Conservation (phyloP, 176 grass and related monocot species). For the Zoysia pacifica region DNA sequence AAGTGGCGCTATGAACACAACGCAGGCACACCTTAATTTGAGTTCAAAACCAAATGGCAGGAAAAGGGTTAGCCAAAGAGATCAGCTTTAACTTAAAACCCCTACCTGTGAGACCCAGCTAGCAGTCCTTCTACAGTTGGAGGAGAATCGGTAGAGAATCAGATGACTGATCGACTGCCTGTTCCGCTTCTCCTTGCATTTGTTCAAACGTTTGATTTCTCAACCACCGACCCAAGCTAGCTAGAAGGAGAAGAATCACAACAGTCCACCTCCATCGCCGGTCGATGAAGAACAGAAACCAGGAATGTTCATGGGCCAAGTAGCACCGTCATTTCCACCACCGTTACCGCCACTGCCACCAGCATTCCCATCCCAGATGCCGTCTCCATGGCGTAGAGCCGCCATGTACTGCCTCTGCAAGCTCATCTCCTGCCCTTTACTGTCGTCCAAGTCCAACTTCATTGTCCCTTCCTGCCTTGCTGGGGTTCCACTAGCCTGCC, state of each 20-base stretch:
- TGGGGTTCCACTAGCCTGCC: conserved; percentile 27
- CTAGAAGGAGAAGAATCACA: conserved; percentile 24
- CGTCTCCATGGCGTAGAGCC: conserved; percentile 47
- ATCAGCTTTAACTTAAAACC: conserved; percentile 45
- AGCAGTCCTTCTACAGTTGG: conserved; percentile 35
- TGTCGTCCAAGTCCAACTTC: conserved; percentile 56
- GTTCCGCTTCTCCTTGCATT: conserved; percentile 13
- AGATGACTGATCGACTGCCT: not conserved
- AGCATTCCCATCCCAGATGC: conserved; percentile 45
- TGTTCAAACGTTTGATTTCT: conserved; percentile 15
- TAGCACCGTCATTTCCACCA: conserved; percentile 26
- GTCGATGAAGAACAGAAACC: conserved; percentile 66
- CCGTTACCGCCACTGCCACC: conserved; percentile 15
- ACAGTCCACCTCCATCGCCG: conserved; percentile 32
- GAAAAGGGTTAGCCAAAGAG: conserved; percentile 40
- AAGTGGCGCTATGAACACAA: conserved; percentile 43
- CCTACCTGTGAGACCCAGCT: conserved; percentile 49
- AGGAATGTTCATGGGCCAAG: conserved; percentile 66
- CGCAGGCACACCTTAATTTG: conserved; percentile 29
- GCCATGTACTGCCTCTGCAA: conserved; percentile 61
- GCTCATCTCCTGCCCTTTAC: conserved; percentile 42
- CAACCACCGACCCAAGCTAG: not conserved
- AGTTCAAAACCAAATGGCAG: conserved; percentile 50
- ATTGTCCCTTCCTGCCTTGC: conserved; percentile 48
- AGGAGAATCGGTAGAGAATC: conserved; percentile 33